A percentile compares a stretch with the other conserved stretches of the same genome.
Conservation (phyloP, 768 basidiomycete species). For the Boletus barrowsii region DNA sequence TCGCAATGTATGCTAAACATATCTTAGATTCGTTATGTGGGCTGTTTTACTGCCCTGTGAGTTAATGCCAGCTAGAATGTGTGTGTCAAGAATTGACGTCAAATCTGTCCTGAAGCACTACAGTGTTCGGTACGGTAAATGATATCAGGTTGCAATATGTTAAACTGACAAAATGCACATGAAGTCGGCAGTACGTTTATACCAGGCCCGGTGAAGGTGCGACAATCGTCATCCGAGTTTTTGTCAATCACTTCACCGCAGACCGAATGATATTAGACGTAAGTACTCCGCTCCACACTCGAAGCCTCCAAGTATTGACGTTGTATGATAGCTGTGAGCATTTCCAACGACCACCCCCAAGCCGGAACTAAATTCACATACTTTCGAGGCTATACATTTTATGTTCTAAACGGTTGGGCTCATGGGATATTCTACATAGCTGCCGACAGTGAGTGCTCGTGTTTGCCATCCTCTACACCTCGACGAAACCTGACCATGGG, state of each 20-base stretch:
- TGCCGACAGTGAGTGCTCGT: not conserved
- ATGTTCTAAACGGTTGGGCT: not conserved
- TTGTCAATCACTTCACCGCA: not conserved
- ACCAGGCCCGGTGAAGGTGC: not conserved
- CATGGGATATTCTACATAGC: not conserved
- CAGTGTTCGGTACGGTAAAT: too few relatives aligned
- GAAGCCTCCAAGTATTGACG: not conserved
- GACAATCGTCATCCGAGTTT: not conserved
- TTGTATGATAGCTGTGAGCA: not conserved
- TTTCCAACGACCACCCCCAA: too few relatives aligned
- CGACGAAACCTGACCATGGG: too few relatives aligned
- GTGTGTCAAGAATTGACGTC: too few relatives aligned
- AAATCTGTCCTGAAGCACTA: too few relatives aligned
- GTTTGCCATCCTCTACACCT: too few relatives aligned
- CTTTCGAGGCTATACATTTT: not conserved
- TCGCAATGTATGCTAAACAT: too few relatives aligned
- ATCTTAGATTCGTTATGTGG: too few relatives aligned
- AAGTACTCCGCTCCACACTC: not conserved
- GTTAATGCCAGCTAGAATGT: too few relatives aligned
- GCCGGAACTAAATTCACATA: not conserved
- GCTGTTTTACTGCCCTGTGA: too few relatives aligned
- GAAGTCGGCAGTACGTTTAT: not conserved
- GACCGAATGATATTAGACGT: not conserved
- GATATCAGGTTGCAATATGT: not conserved
- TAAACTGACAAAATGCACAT: not conserved